Evolutionary conservation across 805 yeast species (phyloP).

Genomic region (Candida coquimbonensis): DNA sequence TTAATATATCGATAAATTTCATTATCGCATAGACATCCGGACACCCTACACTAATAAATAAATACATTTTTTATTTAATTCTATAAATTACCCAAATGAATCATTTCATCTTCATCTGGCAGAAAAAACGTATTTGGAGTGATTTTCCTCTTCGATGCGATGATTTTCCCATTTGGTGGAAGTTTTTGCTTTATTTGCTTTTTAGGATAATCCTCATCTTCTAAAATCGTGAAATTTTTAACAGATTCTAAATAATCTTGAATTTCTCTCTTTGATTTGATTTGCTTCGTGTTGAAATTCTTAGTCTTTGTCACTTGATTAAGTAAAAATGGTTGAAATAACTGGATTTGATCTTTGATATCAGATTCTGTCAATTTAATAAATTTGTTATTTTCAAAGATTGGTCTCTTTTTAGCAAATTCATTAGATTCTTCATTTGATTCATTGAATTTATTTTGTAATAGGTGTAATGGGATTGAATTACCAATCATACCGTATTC

Average conservation of each 20-base stretch:
- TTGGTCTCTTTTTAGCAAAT: slow-evolving; percentile 54
- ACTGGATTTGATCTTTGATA: slow-evolving; percentile 47
- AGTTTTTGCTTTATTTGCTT: slow-evolving; percentile 70
- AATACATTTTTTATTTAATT: neutral
- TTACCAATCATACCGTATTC: slow-evolving; percentile 82
- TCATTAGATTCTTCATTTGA: slow-evolving; percentile 39
- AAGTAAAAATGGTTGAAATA: slow-evolving; percentile 49
- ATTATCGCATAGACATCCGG: neutral
- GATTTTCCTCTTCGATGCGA: slow-evolving; percentile 58
- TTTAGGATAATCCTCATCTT: slow-evolving; percentile 80
- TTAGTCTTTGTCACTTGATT: slow-evolving; percentile 37
- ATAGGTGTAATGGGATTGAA: slow-evolving; percentile 81
- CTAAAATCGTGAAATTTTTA: slow-evolving; percentile 49
- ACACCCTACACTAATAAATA: neutral
- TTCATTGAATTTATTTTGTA: slow-evolving; percentile 68
- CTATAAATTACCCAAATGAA: neutral
- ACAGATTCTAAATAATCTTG: slow-evolving; percentile 24
- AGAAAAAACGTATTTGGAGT: slow-evolving; percentile 45
- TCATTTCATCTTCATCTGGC: slow-evolving; percentile 10
- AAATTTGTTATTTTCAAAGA: slow-evolving; percentile 50
- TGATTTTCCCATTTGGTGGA: slow-evolving; percentile 86
- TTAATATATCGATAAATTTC: too few species aligned
- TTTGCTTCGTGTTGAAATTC: slow-evolving; percentile 32
- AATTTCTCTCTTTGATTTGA: slow-evolving; percentile 19
- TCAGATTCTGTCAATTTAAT: slow-evolving; percentile 46